These are phyloP conservation scores for Brachypodium distachyon DNA, from an alignment of 202 grass and related monocot species.

Conservation along the genomic window DNA sequence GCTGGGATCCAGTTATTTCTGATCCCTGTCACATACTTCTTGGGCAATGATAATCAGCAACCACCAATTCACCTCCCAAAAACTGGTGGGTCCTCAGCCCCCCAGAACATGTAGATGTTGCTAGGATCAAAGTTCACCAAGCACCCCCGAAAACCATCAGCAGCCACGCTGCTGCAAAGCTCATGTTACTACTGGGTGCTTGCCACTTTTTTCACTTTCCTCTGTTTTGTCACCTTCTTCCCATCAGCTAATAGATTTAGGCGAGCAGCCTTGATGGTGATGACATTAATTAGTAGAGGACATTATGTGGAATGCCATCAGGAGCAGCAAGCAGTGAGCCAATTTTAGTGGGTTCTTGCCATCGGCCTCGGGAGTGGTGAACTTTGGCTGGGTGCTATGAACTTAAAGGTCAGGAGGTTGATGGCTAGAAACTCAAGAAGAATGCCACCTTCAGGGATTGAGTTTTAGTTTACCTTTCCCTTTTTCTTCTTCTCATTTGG, in stretches of 20 bases:
- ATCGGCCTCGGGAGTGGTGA: not conserved
- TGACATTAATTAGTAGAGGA: not conserved
- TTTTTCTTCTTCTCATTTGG: not conserved
- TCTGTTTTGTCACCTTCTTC: not conserved
- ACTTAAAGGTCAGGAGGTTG: not conserved
- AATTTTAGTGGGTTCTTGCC: not conserved
- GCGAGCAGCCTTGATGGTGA: not conserved
- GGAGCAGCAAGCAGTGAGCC: not conserved
- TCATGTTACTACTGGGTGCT: not conserved
- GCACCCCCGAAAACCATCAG: no score
- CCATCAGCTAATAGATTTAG: not conserved
- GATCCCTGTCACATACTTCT: not conserved
- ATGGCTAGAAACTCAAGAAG: not conserved
- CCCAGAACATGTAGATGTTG: no score
- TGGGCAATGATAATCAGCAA: not conserved
- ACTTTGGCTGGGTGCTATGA: not conserved
- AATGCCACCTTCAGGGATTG: not conserved
- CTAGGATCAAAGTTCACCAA: no score
- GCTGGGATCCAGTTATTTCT: not conserved
- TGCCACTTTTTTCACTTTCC: not conserved
- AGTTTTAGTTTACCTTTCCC: not conserved
- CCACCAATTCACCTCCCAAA: no score
- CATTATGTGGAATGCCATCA: not conserved
- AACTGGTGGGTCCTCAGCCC: no score
- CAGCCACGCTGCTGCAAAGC: no score